A percentile compares a stretch with the other conserved stretches of the same genome.
Evolutionary conservation across 345 rosid species (phyloP).

Genomic region (Salix dunnii): DNA sequence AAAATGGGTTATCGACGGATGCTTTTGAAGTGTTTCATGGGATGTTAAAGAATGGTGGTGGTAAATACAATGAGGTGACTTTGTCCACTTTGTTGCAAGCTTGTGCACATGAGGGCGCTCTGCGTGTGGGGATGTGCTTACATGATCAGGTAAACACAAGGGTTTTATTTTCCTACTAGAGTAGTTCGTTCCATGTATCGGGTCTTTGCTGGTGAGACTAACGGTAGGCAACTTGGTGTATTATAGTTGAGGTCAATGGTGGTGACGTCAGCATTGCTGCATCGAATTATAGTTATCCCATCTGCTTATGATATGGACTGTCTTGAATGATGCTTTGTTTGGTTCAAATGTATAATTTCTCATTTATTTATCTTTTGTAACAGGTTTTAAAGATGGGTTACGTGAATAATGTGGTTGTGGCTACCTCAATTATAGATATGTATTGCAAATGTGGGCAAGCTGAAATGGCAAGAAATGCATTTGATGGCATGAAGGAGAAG

Average conservation of each 20-base stretch:
- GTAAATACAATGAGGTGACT: conserved; percentile 59
- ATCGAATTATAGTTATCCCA: not conserved
- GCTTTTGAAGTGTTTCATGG: conserved; percentile 53
- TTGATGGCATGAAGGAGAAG: conserved; percentile 59
- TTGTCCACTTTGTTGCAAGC: conserved; percentile 68
- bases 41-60: conserved; percentile 40
- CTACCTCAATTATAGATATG: conserved; percentile 78
- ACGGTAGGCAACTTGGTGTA: not conserved
- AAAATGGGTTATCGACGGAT: conserved; percentile 57
- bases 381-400: conserved; percentile 76
- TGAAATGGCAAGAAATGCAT: conserved; percentile 58
- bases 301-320: not conserved
- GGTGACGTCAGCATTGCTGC: not conserved
- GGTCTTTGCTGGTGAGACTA: not conserved
- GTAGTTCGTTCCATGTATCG: not conserved
- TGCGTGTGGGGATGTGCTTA: conserved; percentile 59
- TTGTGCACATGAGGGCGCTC: conserved; percentile 65
- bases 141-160: conserved; percentile 60
- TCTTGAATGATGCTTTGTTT: not conserved
- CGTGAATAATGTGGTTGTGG: conserved; percentile 58
- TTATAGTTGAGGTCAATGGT: not conserved
- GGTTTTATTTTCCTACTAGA: not conserved
- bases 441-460: conserved; percentile 84
- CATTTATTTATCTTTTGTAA: conserved; percentile 7
- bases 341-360: conserved; percentile 1